Base-by-base conservation (phyloP, 2,329 filamentous ascomycete genomes). In the Parafenestella ontariensis region DNA sequence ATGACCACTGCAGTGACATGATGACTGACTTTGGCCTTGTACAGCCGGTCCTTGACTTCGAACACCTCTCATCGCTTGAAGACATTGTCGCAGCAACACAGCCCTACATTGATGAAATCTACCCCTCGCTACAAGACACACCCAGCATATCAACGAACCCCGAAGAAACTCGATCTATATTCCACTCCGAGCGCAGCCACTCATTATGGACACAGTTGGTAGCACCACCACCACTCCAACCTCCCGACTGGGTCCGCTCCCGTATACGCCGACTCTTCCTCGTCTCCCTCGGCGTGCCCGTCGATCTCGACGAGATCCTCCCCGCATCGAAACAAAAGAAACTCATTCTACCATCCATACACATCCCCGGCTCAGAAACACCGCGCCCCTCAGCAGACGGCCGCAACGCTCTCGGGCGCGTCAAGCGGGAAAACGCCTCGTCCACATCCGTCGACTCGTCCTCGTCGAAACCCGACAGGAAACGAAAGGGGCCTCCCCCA, bases 321-420 rank as follows among this genome's bases (percentile, higher is more conserved):
- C 95, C 95, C 0, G 93, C 94, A 0, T 96, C 91, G 11, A 98
- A 98, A 77, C 95, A 99, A 75, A 98, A 98, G 83, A 98, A 98
- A 74, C 87, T 99, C 17, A 85, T 99, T 4, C 84, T 99, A 1
- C 95, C 95, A 0, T 96, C 93, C 5, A 88, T 95, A 43, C 68
- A 73, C 55, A 70, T 75, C 24, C 63, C 71, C 1, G 72, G 72
- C 33, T 73, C 75, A 13, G 69, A 73, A n/a, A 75, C 74, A 1
- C 74, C 74, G 3, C 64, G 73, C 37, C 69, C 67, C 0, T 76
- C 74, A 0, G 73, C 74, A 4, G 76, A 79, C 52, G 73, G 65
- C 48, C 74, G 75, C 28, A 76, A 62, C 54, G 71, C 73, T 1
- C 62, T 76, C 1, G 66, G 67, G 2, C 71, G 77, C 2, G 68